Conservation (phyloP, 179 eudicot genomes). For the Spinacia oleracea region DNA sequence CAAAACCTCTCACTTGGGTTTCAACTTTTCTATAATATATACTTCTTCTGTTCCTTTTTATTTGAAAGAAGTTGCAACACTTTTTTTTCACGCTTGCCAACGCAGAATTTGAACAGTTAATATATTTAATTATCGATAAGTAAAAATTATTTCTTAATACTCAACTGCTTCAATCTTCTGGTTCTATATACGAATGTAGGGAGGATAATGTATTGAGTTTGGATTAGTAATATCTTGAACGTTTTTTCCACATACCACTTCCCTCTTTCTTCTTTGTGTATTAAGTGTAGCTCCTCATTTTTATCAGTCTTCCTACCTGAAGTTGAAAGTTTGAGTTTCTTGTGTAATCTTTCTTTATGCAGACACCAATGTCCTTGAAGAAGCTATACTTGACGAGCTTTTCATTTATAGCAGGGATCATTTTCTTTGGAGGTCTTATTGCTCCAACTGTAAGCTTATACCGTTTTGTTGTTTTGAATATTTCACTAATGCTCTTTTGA, state of each 20-base stretch:
- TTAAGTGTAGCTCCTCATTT: not conserved
- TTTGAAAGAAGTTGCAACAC: too few species aligned
- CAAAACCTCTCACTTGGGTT: not conserved
- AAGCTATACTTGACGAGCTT: slow-evolving; percentile 90
- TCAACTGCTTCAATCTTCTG: slow-evolving; percentile 4
- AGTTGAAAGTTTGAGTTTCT: not conserved
- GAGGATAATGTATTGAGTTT: not conserved
- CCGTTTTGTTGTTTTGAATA: not conserved
- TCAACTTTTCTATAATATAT: not conserved
- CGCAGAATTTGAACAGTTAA: too few species aligned
- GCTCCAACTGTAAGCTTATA: slow-evolving; percentile 83
- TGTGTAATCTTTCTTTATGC: slow-evolving; percentile 14
- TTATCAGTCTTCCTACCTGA: not conserved
- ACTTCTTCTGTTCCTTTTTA: too few species aligned
- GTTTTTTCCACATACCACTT: not conserved
- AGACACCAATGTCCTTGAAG: slow-evolving; percentile 91
- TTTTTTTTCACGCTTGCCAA: too few species aligned
- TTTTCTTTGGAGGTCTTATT: slow-evolving; percentile 84
- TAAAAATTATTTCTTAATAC: too few species aligned
- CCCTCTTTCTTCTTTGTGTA: not conserved
- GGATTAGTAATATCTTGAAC: not conserved
- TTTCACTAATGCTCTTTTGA: not conserved
- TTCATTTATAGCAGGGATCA: slow-evolving; percentile 75
- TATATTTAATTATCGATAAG: too few species aligned
- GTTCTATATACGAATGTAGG: not conserved